Base-by-base conservation (phyloP, 768 basidiomycete species). In the Saitozyma sp. region DNA sequence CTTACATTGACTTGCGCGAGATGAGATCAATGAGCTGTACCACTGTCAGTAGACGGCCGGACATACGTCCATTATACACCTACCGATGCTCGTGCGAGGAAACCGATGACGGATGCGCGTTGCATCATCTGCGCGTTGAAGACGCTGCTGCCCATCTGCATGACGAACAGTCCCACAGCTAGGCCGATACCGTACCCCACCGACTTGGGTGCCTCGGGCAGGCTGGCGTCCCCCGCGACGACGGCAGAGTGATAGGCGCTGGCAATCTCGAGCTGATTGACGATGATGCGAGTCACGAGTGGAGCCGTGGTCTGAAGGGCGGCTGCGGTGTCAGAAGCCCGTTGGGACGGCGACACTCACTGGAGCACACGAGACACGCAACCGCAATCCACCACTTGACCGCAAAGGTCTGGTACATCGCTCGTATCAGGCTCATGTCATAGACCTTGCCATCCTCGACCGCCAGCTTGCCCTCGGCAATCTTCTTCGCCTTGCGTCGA, bases 1-100 rank as follows among this genome's bases (percentile, higher is more conserved):
- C 62, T 58, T 29, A 68, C 45, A 89, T 79, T 0, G 87, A 86
- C 73, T 90, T 90, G 19, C 87, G 83, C 66, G 86, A 86, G 40
- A 89, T 84, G 29, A 81, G 68, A 45, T 82, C 81, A 54, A 84
- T 80, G 49, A 82, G 29, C 63, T 69, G 49, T 51, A 3, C 8
- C 13, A 16, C 19, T 10, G 42, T 54, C 38, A 59, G 54, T 37
- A 37, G 43, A n/a, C 54, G 14, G 19, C 6, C 38, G 14, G n/a
- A 11, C 41, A 50, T 17, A 9, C n/a, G 17, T 13, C 16, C 8
- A 0, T 39, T 9, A 45, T 13, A 11, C 10, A 54, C 59, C 45
- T 38, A 64, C 56, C 16, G 64, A 54, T 8, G 60, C 19, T 7
- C 60, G 41, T 14, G 58, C n/a, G 39, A 62, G 54, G 42, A 46